Base-by-base conservation (phyloP, 805 yeast genomes). In the Candida michaelii region DNA sequence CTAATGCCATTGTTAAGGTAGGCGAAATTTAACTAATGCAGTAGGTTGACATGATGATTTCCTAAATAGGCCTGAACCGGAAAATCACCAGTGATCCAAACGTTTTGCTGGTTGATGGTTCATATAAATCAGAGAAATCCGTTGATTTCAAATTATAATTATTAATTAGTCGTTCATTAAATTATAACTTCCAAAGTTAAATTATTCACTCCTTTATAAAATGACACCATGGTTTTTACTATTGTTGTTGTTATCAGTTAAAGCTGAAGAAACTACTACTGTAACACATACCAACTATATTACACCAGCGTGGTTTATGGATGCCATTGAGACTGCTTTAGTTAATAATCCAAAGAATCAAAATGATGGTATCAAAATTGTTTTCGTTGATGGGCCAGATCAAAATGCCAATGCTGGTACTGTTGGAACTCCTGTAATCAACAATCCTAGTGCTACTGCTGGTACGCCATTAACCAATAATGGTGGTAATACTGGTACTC, bases 321-420 rank as follows among this genome's bases (percentile, higher is more conserved):
- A 48, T 18, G 46, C 45, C 15, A 48, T 58, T 27, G 43, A 47
- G 17, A 44, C 53, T 3, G 49, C 53, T n/a, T 44, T 60, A 14
- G 46, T 52, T 10, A 46, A 45, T n/a, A 51, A 55, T 30, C 58
- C 56, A 8, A 30, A 40, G 7, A 44, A 49, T 14, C 27, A 47
- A 19, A 40, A 54, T 10, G 43, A 52, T 3, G 71, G 71, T 21
- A 62, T 66, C 25, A 54, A 56, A 12, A 43, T 66, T n/a, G 63
- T 56, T 2, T 55, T 65, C 35, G 66, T 62, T 12, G 58, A 63
- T 39, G 63, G 44, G 2, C 29, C 21, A 9, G 37, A 34, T 15
- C 37, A 34, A 23, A 15, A 13, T 34, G 11, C 37, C 27, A 5
- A 25, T 23, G 6, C 25, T 7, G 25, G 25, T 7, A 27, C 29